Percentiles rank a stretch among this genome's conserved stretches.
Conservation (phyloP, 2,329 filamentous ascomycete species). For the Aureobasidium sp. region DNA sequence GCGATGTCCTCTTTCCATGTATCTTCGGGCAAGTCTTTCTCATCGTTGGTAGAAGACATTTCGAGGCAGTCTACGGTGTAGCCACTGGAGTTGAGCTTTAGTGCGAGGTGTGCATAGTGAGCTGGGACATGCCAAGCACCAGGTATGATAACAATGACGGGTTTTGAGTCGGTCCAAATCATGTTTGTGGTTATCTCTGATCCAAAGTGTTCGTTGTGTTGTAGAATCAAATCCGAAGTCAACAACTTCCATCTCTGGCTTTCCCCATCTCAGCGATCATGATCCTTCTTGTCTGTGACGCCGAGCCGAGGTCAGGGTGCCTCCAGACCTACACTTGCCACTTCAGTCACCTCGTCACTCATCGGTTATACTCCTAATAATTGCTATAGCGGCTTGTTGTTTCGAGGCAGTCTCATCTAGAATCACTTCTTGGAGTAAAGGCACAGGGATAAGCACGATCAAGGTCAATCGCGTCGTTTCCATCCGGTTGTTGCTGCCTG, state of each 20-base stretch:
- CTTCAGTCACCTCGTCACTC: not conserved
- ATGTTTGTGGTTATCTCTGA: not conserved
- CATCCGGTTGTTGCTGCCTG: not conserved
- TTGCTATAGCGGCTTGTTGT: not conserved
- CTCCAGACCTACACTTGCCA: not conserved
- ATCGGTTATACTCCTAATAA: not conserved
- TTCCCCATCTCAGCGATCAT: not conserved
- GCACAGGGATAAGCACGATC: not conserved
- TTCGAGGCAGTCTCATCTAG: not conserved
- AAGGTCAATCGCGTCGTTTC: not conserved
- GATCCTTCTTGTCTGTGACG: not conserved
- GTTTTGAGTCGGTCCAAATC: not conserved
- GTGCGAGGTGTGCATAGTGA: conserved; percentile 19
- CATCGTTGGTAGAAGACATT: not conserved
- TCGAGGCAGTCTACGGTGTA: conserved; percentile 17
- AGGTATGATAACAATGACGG: conserved; percentile 23
- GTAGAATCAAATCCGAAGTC: not conserved
- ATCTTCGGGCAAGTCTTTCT: not conserved
- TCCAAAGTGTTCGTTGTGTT: not conserved
- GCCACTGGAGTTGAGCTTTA: conserved; percentile 19
- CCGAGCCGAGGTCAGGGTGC: not conserved
- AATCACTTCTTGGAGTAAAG: not conserved
- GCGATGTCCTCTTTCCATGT: not conserved
- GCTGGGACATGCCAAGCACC: conserved; percentile 23
- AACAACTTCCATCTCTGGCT: not conserved